phyloP scores from a whole-genome alignment of 1,284 basidiomycete genomes.

The Trichosporon faecale region DNA sequence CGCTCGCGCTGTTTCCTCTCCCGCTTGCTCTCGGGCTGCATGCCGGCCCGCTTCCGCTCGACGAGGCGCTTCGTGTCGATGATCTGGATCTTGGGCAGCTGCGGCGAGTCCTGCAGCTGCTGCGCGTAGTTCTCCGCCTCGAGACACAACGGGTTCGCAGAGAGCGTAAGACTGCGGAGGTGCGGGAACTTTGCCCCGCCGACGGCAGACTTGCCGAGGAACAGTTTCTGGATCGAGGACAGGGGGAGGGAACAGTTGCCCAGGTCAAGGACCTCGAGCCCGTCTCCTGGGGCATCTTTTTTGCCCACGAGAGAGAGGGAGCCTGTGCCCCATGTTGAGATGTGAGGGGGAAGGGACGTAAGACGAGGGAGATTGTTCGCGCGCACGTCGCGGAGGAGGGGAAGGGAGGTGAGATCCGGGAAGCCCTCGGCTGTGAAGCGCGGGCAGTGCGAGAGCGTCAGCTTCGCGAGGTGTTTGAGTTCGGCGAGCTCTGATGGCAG shows the following conservation, averaged over 20 bases:
- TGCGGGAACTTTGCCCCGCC: constrained; percentile 15
- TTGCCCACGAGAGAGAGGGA: constrained; percentile 28
- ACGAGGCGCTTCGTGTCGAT: constrained; percentile 46
- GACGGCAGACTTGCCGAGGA: background rate
- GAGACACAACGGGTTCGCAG: constrained; percentile 41
- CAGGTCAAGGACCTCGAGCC: constrained; percentile 45
- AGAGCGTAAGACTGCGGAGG: constrained; percentile 42
- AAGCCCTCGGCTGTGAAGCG: constrained; percentile 32
- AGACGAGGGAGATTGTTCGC: constrained; percentile 47
- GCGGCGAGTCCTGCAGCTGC: constrained; percentile 32
- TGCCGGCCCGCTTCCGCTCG: constrained; percentile 42
- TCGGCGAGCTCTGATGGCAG: constrained; percentile 31
- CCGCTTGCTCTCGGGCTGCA: constrained; percentile 32
- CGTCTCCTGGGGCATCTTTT: constrained; percentile 31
- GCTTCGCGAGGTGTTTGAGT: constrained; percentile 41
- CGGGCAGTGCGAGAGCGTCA: constrained; percentile 49
- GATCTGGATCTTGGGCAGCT: constrained; percentile 46
- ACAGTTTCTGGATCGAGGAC: constrained; percentile 17
- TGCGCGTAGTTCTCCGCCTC: constrained; percentile 38
- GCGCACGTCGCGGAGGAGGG: constrained; percentile 46
- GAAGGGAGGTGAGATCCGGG: constrained; percentile 41
- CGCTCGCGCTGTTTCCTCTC: constrained; percentile 32
- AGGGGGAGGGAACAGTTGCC: constrained; percentile 46
- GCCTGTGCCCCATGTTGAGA: constrained; percentile 44
- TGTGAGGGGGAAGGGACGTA: constrained; percentile 35